Percentiles rank a stretch among this genome's conserved stretches.
Conservation (phyloP, 2,329 filamentous ascomycete genomes). For the Stagonosporopsis tanaceti region DNA sequence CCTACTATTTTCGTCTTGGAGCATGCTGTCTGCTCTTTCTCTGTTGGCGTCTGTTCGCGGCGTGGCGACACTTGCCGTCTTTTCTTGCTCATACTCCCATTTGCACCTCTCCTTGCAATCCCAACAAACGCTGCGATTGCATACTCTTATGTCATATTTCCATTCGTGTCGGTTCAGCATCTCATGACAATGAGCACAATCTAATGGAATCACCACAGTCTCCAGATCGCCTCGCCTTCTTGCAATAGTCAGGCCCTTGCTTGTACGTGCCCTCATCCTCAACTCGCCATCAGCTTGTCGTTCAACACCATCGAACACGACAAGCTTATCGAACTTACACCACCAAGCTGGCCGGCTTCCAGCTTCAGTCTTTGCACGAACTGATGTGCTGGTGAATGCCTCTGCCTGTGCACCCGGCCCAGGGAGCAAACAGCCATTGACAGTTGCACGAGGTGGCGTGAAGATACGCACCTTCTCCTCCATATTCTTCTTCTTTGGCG, state of each 20-base stretch:
- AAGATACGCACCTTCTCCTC: slow-evolving; percentile 37
- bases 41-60: slow-evolving; percentile 30
- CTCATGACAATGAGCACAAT: slow-evolving; percentile 43
- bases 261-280: slow-evolving; percentile 35
- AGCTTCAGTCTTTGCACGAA: slow-evolving; percentile 39
- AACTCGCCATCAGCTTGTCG: slow-evolving; percentile 17
- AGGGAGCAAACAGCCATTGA: slow-evolving; percentile 42
- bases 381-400: slow-evolving; percentile 37
- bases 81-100: slow-evolving; percentile 40
- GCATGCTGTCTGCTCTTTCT: slow-evolving; percentile 42
- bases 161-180: slow-evolving; percentile 46
- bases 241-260: slow-evolving; percentile 44
- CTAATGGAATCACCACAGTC: slow-evolving; percentile 41
- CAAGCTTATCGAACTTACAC: slow-evolving; percentile 47
- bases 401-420: slow-evolving; percentile 31
- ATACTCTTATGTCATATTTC: slow-evolving; percentile 47
- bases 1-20: slow-evolving; percentile 31
- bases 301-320: slow-evolving; percentile 43
- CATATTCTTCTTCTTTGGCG: slow-evolving; percentile 23
- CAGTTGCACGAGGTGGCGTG: slow-evolving; percentile 35
- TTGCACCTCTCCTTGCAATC: slow-evolving; percentile 45
- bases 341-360: slow-evolving; percentile 41
- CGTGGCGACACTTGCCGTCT: slow-evolving; percentile 12
- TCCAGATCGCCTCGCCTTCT: slow-evolving; percentile 38
- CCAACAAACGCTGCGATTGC: slow-evolving; percentile 45